Evolutionary conservation across 257 asterid species (phyloP).

Genomic region (Jacaranda mimosifolia): DNA sequence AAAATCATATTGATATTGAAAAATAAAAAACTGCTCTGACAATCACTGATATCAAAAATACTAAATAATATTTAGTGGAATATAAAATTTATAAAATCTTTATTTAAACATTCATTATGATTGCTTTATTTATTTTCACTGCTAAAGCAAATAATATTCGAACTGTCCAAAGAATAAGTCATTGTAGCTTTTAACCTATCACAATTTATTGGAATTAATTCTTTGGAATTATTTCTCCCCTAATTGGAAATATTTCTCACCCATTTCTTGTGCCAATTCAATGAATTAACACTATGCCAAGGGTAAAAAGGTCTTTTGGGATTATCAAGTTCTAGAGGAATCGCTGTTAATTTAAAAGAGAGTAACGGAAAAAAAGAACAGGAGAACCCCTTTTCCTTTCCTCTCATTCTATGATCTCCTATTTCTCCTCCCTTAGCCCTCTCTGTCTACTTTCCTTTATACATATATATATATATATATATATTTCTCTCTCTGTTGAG

Average conservation of each 20-base stretch:
- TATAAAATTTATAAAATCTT: no score
- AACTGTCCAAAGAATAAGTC: conserved; percentile 20
- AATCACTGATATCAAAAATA: no score
- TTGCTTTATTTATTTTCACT: no score
- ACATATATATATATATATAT: background rate
- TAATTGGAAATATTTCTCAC: background rate
- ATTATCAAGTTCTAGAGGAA: conserved; percentile 34
- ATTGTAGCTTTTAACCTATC: conserved; percentile 15
- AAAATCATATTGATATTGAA: no score
- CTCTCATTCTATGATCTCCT: background rate
- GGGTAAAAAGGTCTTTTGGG: conserved; percentile 17
- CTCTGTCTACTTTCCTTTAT: background rate
- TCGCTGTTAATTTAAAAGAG: conserved; percentile 42
- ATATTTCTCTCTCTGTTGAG: conserved; percentile 21
- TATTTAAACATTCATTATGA: no score
- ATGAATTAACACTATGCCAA: background rate
- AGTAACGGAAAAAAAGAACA: conserved; percentile 34
- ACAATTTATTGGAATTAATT: conserved; percentile 30
- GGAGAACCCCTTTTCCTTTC: conserved; percentile 6
- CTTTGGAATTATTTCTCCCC: background rate
- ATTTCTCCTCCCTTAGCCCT: conserved; percentile 9
- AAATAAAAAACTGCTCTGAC: no score
- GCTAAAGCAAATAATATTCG: background rate
- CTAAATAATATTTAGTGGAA: no score
- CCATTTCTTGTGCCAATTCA: background rate